phyloP scores from a whole-genome alignment of 2,329 filamentous ascomycete genomes.

The Scolecobasidium constrictum region DNA sequence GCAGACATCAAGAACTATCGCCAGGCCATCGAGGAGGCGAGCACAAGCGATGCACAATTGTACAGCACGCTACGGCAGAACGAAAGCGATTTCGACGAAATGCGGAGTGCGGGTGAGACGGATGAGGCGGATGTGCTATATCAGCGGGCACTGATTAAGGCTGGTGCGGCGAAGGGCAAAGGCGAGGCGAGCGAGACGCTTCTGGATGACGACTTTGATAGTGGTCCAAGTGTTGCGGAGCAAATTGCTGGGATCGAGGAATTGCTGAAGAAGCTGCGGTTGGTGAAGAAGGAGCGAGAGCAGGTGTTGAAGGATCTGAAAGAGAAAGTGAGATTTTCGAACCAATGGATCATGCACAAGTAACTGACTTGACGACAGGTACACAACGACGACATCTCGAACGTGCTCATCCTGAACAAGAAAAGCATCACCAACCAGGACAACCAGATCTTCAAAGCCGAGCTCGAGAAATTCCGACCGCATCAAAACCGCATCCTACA shows the following conservation, averaged over 20 bases:
- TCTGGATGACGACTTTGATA: conserved; percentile 87
- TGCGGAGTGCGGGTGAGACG: conserved; percentile 77
- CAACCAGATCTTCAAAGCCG: conserved; percentile 81
- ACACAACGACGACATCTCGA: conserved; percentile 93
- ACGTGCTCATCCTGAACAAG: conserved; percentile 94
- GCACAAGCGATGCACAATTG: conserved; percentile 74
- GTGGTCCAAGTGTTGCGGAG: conserved; percentile 68
- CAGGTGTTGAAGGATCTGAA: conserved; percentile 95
- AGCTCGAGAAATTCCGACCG: conserved; percentile 93
- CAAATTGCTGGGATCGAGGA: conserved; percentile 87
- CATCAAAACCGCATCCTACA: conserved; percentile 86
- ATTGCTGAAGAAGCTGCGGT: conserved; percentile 76
- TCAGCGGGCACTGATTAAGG: conserved; percentile 73
- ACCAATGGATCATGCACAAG: not conserved
- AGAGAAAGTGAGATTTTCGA: conserved; percentile 61
- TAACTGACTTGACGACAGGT: conserved; percentile 44
- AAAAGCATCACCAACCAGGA: conserved; percentile 92
- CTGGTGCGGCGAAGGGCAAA: conserved; percentile 45
- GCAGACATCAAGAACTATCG: conserved; percentile 81
- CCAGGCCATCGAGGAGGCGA: conserved; percentile 81
- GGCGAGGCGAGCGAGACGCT: conserved; percentile 60
- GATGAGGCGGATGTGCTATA: conserved; percentile 84
- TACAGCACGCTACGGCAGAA: conserved; percentile 76
- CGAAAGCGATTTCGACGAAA: conserved; percentile 84
- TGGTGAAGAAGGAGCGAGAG: conserved; percentile 82